A percentile compares a stretch with the other conserved stretches of the same genome.
Conservation (phyloP, 2,329 filamentous ascomycete species). For the Exophiala lecanii-corni region DNA sequence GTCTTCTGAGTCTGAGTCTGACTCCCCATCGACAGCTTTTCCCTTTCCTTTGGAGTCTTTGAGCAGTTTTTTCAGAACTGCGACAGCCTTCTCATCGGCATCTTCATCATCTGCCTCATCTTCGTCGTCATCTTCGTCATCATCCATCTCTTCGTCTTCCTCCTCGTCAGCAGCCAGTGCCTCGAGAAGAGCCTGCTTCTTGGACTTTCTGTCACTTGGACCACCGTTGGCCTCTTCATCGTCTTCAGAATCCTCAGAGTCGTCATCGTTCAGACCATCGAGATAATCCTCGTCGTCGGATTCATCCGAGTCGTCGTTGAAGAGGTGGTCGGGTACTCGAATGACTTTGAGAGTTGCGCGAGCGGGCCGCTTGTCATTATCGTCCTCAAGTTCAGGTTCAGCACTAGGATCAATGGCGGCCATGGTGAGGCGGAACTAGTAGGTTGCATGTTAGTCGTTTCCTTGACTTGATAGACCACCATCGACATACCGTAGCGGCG, state of each 20-base stretch:
- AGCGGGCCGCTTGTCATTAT: slow-evolving; percentile 53
- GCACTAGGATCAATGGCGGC: slow-evolving; percentile 91
- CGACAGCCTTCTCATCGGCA: slow-evolving; percentile 49
- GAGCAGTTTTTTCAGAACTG: slow-evolving; percentile 52
- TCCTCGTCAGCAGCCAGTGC: slow-evolving; percentile 66
- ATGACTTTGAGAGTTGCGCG: slow-evolving; percentile 82
- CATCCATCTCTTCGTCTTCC: slow-evolving; percentile 70
- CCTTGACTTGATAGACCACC: slow-evolving; percentile 1
- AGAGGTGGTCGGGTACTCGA: slow-evolving; percentile 59
- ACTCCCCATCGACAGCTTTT: slow-evolving; percentile 63
- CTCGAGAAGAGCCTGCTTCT: slow-evolving; percentile 69
- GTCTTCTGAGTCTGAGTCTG: slow-evolving; percentile 49
- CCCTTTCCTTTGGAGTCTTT: slow-evolving; percentile 54
- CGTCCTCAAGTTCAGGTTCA: slow-evolving; percentile 60
- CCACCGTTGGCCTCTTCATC: slow-evolving; percentile 51
- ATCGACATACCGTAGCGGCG: slow-evolving; percentile 70
- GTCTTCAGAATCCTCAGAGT: slow-evolving; percentile 49
- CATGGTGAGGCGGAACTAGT: slow-evolving; percentile 95
- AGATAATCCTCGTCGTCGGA: slow-evolving; percentile 47
- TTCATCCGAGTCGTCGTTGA: slow-evolving; percentile 55
- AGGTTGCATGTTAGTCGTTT: slow-evolving; percentile 5
- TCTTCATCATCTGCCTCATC: slow-evolving; percentile 45
- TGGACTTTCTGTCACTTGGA: slow-evolving; percentile 88
- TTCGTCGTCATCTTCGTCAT: slow-evolving; percentile 69
- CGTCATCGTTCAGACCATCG: slow-evolving; percentile 34